These are phyloP conservation scores for Epichloe gansuensis DNA, from an alignment of 2,329 filamentous ascomycete species.

Conservation along the genomic window DNA sequence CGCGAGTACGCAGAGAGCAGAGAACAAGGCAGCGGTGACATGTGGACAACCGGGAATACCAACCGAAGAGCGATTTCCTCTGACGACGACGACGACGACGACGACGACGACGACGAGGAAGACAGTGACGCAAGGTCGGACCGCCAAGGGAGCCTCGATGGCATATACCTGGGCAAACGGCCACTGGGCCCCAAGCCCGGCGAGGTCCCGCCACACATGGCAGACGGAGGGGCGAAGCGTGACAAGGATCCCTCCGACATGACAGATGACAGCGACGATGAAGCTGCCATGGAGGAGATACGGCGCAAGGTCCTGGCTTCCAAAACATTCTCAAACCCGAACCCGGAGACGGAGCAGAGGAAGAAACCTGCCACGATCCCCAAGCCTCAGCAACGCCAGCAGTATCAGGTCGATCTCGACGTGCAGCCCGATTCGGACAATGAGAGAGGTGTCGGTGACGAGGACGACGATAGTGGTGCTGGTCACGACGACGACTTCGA, in stretches of 20 bases:
- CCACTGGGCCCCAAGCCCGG: conserved; percentile 15
- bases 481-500: conserved; percentile 73
- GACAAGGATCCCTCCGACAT: conserved; percentile 58
- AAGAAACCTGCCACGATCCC: conserved; percentile 53
- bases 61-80: conserved; percentile 50
- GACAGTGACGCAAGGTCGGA: conserved; percentile 24
- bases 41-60: conserved; percentile 84
- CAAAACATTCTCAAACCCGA: conserved; percentile 57
- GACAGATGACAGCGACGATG: conserved; percentile 62
- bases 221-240: conserved; percentile 21
- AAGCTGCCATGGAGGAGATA: conserved; percentile 79
- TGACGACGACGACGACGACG: conserved; percentile 44
- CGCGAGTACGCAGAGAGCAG: conserved; percentile 75
- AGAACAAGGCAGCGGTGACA: conserved; percentile 55
- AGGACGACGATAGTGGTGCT: conserved; percentile 46
- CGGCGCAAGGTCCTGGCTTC: conserved; percentile 81
- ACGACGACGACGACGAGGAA: conserved; percentile 29
- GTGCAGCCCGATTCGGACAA: conserved; percentile 47
- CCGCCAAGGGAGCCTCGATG: conserved; percentile 35
- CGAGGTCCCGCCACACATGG: conserved; percentile 6
- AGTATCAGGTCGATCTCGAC: conserved; percentile 47
- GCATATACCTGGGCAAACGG: conserved; percentile 48
- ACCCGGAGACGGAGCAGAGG: conserved; percentile 36
- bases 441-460: conserved; percentile 45
- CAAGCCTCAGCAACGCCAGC: conserved; percentile 33